Conservation (phyloP, 106 monocot genomes). For the Dendrobium nobile region DNA sequence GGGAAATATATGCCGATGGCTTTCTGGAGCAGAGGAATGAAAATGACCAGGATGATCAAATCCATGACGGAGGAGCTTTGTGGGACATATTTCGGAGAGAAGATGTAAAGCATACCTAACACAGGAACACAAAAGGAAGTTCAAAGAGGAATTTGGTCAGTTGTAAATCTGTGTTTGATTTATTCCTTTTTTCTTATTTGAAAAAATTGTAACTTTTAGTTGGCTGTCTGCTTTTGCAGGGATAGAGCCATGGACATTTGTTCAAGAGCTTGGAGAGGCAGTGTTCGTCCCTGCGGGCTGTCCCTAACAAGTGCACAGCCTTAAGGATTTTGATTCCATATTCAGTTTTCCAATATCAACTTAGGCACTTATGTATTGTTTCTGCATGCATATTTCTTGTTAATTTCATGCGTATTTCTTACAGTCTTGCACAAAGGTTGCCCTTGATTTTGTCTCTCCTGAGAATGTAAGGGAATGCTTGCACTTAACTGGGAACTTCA, state of each 20-base stretch:
- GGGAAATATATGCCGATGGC: neutral
- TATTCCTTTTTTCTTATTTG: neutral
- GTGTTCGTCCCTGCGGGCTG: constrained; percentile 3
- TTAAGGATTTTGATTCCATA: neutral
- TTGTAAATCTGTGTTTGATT: constrained; percentile 1
- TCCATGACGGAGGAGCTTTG: constrained; percentile 25
- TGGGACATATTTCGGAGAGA: constrained; percentile 45
- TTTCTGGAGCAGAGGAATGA: neutral
- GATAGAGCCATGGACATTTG: constrained; percentile 10
- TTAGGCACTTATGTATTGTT: neutral
- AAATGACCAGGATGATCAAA: neutral
- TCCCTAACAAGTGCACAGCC: constrained; percentile 6
- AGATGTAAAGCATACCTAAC: constrained; percentile 52
- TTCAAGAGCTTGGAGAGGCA: constrained; percentile 9
- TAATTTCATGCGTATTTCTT: neutral
- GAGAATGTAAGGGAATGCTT: constrained; percentile 54
- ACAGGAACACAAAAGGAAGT: constrained; percentile 57
- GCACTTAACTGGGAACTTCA: constrained; percentile 49
- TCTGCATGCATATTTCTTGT: constrained; percentile 1
- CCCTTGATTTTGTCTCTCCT: constrained; percentile 79
- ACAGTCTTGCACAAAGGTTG: constrained; percentile 79
- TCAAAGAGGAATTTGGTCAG: constrained; percentile 85
- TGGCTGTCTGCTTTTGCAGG: neutral
- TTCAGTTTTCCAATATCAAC: neutral
- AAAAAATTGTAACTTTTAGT: neutral